A percentile compares a stretch with the other conserved stretches of the same genome.
Conservation (phyloP, 1,284 basidiomycete species). For the Pseudozyma flocculosa region DNA sequence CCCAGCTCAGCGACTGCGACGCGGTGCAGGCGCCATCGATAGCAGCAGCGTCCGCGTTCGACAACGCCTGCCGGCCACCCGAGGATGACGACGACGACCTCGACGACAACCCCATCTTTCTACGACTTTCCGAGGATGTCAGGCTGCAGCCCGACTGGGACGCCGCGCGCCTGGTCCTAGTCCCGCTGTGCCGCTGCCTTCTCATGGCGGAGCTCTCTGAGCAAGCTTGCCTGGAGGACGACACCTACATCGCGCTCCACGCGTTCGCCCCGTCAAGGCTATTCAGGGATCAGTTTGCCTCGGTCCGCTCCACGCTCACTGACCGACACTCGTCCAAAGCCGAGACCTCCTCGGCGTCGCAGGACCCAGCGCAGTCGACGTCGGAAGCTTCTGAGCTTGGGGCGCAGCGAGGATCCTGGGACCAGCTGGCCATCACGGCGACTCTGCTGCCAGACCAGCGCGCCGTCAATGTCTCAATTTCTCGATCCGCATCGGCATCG, state of each 20-base stretch:
- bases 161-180: slow-evolving; percentile 9
- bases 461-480: slow-evolving; percentile 11
- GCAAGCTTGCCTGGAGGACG: slow-evolving; percentile 4
- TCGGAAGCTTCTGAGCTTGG: no score
- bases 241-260: slow-evolving; percentile 17
- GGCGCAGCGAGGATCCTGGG: no score
- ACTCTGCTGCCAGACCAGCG: slow-evolving; percentile 12
- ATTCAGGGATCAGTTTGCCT: slow-evolving; percentile 25
- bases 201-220: slow-evolving; percentile 1
- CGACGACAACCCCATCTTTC: slow-evolving; percentile 17
- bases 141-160: slow-evolving; percentile 11
- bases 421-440: slow-evolving; percentile 12
- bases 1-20: no score
- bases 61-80: no score
- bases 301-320: slow-evolving; percentile 12
- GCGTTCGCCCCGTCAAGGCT: slow-evolving; percentile 24
- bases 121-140: slow-evolving; percentile 15
- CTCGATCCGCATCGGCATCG: not conserved
- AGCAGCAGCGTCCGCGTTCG: no score
- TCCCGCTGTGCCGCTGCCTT: slow-evolving; percentile 13
- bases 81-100: slow-evolving; percentile 25
- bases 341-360: no score
- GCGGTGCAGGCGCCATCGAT: no score
- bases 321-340: slow-evolving; percentile 5
- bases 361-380: no score